Evolutionary conservation across 225 moss, liverwort and hornwort genomes (phyloP), one percentile per base, ranked within the genome.

Genomic region (Marchantia paleacea): DNA sequence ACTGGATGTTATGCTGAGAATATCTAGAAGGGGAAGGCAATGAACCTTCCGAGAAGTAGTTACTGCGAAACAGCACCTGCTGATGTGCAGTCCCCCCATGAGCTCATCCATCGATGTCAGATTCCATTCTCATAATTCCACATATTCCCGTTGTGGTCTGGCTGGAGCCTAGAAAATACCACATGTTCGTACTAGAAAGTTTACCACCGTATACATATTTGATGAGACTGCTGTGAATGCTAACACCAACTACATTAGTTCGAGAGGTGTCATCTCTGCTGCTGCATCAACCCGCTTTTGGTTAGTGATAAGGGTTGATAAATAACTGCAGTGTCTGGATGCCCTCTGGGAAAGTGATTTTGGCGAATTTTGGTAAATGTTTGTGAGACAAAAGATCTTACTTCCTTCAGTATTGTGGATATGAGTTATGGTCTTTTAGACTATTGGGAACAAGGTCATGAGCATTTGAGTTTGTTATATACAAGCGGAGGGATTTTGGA

Each of bases 91-190:
- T 58, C 9, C 49, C 78, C 31, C 53, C 29, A 12, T 62, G 24
- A 67, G 76, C 53, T 29, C 28, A 55, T 77, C 73, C 48, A 60
- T 60, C 58, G 25, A 69, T 68, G 25, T 81, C 79, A 79, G 69
- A 75, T 81, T 81, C 47, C n/a, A 31, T 22, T 76, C 63, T 69
- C 72, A 30, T 25, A 79, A 10, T 69, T 29, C 70, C 57, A 60
- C 69, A 75, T 52, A 68, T 15, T 70, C 7, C 73, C 39, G 20
- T 29, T n/a, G 77, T n/a, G 78, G 79, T 81, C 71, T 79, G 53
- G 62, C 80, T 72, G 63, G 30, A 80, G 80, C 84, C 76, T 62
- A 80, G 75, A 79, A 63, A 65, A 78, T 74, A 75, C 49, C 79
- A 81, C 78, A 73, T 68, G 39, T 47, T 75, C 58, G 79, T 67